Conservation (phyloP, 331 rosid genomes). For the Spiraea crenata region DNA sequence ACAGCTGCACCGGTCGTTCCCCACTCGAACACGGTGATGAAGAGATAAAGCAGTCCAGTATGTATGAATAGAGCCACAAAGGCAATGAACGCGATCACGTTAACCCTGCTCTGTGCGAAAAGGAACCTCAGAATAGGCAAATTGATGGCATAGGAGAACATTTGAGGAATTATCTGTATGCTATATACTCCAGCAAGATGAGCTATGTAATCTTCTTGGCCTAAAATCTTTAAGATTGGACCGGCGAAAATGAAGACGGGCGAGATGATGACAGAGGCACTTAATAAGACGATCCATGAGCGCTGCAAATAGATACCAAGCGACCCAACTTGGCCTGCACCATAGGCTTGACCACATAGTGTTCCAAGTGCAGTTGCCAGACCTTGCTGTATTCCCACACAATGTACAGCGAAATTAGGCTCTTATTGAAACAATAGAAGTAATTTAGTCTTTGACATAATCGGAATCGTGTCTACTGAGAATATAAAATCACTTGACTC, state of each 20-base stretch:
- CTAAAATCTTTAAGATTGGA: slow-evolving; percentile 6
- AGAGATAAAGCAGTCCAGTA: slow-evolving; percentile 17
- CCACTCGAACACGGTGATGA: slow-evolving; percentile 18
- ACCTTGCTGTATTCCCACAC: slow-evolving; percentile 1
- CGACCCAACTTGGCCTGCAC: slow-evolving; percentile 9
- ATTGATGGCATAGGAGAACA: slow-evolving; percentile 10
- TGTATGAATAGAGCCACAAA: slow-evolving; percentile 17
- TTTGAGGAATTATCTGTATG: not conserved
- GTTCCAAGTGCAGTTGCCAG: slow-evolving; percentile 12
- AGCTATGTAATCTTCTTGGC: slow-evolving; percentile 4
- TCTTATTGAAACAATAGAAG: too few species aligned
- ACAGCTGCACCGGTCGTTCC: slow-evolving; percentile 26
- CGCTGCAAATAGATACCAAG: slow-evolving; percentile 17
- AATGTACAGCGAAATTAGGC: too few species aligned
- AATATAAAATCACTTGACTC: too few species aligned
- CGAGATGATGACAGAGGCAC: not conserved
- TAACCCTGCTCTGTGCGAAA: slow-evolving; percentile 28
- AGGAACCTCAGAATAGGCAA: slow-evolving; percentile 20
- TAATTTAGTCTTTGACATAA: too few species aligned
- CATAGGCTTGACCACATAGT: slow-evolving; percentile 19
- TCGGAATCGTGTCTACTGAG: too few species aligned
- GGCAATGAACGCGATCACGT: slow-evolving; percentile 20
- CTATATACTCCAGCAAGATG: not conserved
- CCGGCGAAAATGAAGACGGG: slow-evolving; percentile 4
- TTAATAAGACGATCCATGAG: slow-evolving; percentile 9